phyloP scores from a whole-genome alignment of 1,284 basidiomycete species.

The Rhizoctonia solani region DNA sequence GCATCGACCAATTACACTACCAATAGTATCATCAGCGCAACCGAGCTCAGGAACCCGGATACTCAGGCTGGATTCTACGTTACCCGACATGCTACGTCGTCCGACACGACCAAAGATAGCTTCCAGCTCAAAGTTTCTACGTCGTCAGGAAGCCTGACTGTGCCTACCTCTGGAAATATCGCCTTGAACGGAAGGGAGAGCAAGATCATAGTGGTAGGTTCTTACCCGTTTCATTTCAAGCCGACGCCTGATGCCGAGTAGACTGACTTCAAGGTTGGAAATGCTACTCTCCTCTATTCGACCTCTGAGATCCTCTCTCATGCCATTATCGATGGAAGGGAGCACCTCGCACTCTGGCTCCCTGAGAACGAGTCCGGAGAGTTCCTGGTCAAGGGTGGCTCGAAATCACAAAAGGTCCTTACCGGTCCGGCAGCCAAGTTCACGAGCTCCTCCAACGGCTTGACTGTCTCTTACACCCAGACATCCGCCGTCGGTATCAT shows the following conservation, averaged over 20 bases:
- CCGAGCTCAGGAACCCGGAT: conserved; percentile 39
- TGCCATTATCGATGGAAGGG: conserved; percentile 19
- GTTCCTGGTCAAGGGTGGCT: conserved; percentile 32
- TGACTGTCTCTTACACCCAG: conserved; percentile 18
- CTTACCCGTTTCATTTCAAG: background rate
- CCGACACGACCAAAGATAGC: conserved; percentile 37
- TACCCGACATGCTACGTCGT: conserved; percentile 42
- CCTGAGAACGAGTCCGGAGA: conserved; percentile 21
- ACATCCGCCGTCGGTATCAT: conserved; percentile 2
- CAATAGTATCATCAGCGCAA: conserved; percentile 30
- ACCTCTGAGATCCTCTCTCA: conserved; percentile 34
- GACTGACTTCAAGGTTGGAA: conserved; percentile 22
- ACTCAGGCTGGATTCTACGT: conserved; percentile 44
- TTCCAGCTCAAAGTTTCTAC: conserved; percentile 40
- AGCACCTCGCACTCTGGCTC: conserved; percentile 28
- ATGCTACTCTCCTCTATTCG: conserved; percentile 30
- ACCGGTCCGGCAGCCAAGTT: conserved; percentile 1
- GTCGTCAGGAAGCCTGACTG: conserved; percentile 37
- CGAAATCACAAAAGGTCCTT: conserved; percentile 3
- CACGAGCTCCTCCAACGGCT: conserved; percentile 9
- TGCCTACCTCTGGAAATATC: conserved; percentile 32
- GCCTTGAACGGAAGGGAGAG: too few relatives aligned
- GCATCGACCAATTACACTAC: conserved; percentile 27
- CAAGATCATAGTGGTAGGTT: conserved; percentile 31
- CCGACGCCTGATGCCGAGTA: background rate